Base-by-base conservation (phyloP, 208 protist species). In the Trypanosoma scelopori region DNA sequence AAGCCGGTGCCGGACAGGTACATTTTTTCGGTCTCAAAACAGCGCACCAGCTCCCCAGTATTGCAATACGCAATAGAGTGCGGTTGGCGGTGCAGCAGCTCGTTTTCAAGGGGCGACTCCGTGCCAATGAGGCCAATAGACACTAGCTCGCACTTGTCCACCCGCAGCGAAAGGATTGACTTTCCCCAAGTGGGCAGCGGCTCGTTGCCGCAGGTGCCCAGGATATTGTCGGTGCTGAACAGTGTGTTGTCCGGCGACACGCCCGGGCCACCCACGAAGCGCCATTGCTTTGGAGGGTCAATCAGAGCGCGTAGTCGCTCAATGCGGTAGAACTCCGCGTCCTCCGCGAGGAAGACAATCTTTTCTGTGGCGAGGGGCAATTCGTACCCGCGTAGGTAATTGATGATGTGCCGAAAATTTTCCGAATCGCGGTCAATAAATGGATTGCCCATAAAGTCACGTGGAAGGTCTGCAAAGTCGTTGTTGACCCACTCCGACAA, bases 381-480 rank as follows among this genome's bases (percentile, higher is more conserved):
- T 12, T 79, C 86, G 55, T 96, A 96, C 48, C 91, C 91, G 4
- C 88, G 84, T 55, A 94, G 66, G 65, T 87, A 94, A 77, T 93
- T 93, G 32, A 96, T 52, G 35, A 96, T 81, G 51, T 88, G 76
- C 12, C 71, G 35, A 63, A 96, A 94, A 47, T 82, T 94, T 32
- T 67, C 69, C 0, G 81, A 69, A 55, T 96, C 91, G 37, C 91
- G 84, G 68, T 96, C 91, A 50, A 96, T 74, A 51, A 94, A 96
- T 1, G 86, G 87, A 66, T 81, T 77, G 5, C 86, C 88, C 13
- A 81, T 74, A 23, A 51, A 22, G 59, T 96, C 91, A 22, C 81
- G 84, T n/a, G 91, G 87, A 20, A 92, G 76, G 11, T 65, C 79
- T 11, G 59, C 47, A 60, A 95, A 95, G 65, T 89, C 69, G 50